These are phyloP conservation scores for Chlamydomonas incerta DNA, from an alignment of 139 green algal species.

Conservation along the genomic window DNA sequence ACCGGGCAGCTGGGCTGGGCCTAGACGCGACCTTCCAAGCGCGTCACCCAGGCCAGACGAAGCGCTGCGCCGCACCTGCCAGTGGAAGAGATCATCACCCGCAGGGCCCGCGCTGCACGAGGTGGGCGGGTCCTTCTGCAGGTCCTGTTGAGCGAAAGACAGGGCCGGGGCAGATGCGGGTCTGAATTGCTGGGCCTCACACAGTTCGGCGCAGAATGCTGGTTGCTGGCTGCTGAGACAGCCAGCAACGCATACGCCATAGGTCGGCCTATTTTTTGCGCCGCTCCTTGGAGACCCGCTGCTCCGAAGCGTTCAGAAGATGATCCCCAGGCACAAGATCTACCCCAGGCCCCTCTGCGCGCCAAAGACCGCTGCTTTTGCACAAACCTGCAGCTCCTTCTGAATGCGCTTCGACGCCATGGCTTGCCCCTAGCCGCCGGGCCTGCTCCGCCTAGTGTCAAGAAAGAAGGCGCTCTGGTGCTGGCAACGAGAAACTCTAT, in stretches of 20 bases:
- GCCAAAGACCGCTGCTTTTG: not conserved
- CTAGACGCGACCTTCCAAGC: not conserved
- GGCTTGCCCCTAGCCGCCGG: not conserved
- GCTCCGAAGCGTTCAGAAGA: too few relatives aligned
- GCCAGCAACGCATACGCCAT: too few relatives aligned
- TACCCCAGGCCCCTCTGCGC: not conserved
- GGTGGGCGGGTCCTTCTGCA: conserved; percentile 94
- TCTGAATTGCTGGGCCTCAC: too few relatives aligned
- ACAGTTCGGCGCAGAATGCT: too few relatives aligned
- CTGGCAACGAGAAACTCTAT: too few relatives aligned
- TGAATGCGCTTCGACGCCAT: conserved; percentile 92
- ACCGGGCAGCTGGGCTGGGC: not conserved
- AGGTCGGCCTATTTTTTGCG: too few relatives aligned
- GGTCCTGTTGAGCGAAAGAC: conserved; percentile 68
- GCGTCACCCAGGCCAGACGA: not conserved
- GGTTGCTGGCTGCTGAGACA: too few relatives aligned
- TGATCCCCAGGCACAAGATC: not conserved
- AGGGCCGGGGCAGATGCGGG: too few relatives aligned
- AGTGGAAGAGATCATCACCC: conserved; percentile 94
- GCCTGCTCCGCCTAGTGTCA: not conserved
- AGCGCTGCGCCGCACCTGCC: conserved; percentile 73
- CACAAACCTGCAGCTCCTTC: conserved; percentile 82
- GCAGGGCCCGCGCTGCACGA: conserved; percentile 88
- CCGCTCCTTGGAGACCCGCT: too few relatives aligned
- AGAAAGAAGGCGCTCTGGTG: too few relatives aligned